Evolutionary conservation across 2,329 filamentous ascomycete genomes (phyloP), one percentile per base, ranked within the genome.

Genomic region (Xylariaceae sp.): DNA sequence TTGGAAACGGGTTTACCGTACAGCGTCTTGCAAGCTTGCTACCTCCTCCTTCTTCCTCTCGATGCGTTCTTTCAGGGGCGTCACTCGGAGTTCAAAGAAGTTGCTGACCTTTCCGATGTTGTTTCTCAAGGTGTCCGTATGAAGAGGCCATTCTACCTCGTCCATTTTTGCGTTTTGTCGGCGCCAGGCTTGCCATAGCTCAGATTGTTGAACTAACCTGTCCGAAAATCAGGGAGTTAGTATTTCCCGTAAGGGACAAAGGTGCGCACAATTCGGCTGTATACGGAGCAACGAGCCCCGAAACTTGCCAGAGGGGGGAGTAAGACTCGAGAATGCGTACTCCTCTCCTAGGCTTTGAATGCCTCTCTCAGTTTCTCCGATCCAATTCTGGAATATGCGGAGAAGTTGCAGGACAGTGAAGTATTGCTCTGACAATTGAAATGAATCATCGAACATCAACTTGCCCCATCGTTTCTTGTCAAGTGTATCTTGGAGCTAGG

Each of bases 391-490:
- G 29, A 52, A 61, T 23, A 59, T 55, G 24, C 59, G 55, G 17
- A 61, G 55, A 19, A 61, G 50, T 17, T 61, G 59, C 9, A 59
- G 41, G 12, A 59, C 52, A 4, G 55, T 61, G 12, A 61, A 61
- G 34, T 61, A 59, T 16, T 61, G 59, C n/a, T 56, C 55, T 6
- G 59, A 59, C 12, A 59, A 47, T 53, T 61, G 56, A 36, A 59
- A 59, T 2, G 55, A 58, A 19, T 59, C 52, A 16, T 59, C 59
- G 26, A 61, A 61, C 59, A 61, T 61, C 24, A 59, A 33, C 31
- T 31, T 49, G 41, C 41, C 23, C 59, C 55, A 59, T 40, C 56
- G 41, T 21, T 53, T 52, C 24, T 24, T 53, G 37, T 61, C 59
- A 14, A 59, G 50, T 3, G 59, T 59, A 16, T 54, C 52, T 43